Conservation (phyloP, 2,329 filamentous ascomycete species). For the Cordyceps tenuipes region DNA sequence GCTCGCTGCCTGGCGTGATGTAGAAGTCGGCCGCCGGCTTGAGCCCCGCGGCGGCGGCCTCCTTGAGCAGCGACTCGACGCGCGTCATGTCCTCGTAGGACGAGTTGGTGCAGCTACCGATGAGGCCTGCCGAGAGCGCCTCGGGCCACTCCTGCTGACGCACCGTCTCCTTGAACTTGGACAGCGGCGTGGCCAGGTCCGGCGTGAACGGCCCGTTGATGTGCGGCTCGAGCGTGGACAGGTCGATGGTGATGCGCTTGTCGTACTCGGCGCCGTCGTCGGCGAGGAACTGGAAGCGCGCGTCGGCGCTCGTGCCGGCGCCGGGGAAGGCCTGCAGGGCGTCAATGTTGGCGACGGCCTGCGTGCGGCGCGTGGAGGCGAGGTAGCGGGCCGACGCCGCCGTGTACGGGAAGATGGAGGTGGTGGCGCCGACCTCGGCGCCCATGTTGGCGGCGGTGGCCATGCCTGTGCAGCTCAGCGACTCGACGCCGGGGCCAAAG, state of each 20-base stretch:
- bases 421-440: conserved; percentile 87
- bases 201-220: conserved; percentile 97
- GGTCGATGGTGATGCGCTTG: conserved; percentile 80
- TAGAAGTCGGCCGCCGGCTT: conserved; percentile 89
- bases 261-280: conserved; percentile 83
- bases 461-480: conserved; percentile 87
- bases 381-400: conserved; percentile 78
- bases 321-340: conserved; percentile 48
- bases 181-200: conserved; percentile 86
- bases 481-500: conserved; percentile 80
- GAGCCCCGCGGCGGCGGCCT: conserved; percentile 80
- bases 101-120: conserved; percentile 97
- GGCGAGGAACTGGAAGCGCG: conserved; percentile 59
- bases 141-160: conserved; percentile 82
- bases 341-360: conserved; percentile 60
- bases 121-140: conserved; percentile 84
- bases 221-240: conserved; percentile 84
- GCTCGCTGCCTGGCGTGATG: conserved; percentile 92
- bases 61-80: conserved; percentile 85
- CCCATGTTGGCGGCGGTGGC: conserved; percentile 82
- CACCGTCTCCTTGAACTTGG: conserved; percentile 78
- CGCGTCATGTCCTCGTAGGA: conserved; percentile 99
- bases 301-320: conserved; percentile 34
- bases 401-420: conserved; percentile 90
- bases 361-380: conserved; percentile 59